These are phyloP conservation scores for Stentor coeruleus DNA, from an alignment of 73 alveolate species.

Conservation along the genomic window DNA sequence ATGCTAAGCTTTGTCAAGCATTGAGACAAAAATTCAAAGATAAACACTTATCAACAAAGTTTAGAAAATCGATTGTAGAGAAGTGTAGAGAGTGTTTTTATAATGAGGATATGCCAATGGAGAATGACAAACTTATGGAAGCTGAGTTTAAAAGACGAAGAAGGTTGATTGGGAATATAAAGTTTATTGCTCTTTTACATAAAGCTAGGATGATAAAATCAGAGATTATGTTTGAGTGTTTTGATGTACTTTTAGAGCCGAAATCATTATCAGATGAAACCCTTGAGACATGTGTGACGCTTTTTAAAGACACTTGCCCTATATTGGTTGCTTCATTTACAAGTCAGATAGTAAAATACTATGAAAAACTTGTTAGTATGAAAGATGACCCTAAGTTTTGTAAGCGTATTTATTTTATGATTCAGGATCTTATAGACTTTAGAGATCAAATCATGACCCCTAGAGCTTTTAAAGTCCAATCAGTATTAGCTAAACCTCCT, in stretches of 20 bases:
- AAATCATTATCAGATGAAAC: conserved; percentile 5
- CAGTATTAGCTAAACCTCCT: background rate
- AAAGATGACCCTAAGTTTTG: background rate
- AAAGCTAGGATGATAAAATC: conserved; percentile 4
- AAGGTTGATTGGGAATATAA: conserved; percentile 13
- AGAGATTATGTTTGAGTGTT: conserved; percentile 22
- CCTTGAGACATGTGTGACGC: background rate
- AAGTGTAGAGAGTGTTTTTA: conserved; percentile 24
- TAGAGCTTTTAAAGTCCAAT: background rate
- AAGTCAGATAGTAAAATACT: background rate
- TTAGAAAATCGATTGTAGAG: background rate
- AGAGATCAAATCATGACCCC: conserved; percentile 4
- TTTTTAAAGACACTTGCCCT: conserved; percentile 6
- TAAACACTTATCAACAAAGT: background rate
- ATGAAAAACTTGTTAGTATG: conserved; percentile 1
- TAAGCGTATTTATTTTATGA: conserved; percentile 3
- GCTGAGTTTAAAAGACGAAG: conserved; percentile 20
- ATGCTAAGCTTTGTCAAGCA: background rate
- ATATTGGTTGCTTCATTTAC: background rate
- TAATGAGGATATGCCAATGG: conserved; percentile 13
- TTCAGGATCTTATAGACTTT: conserved; percentile 5
- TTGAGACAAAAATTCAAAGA: conserved; percentile 22
- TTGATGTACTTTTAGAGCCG: background rate
- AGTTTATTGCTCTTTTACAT: background rate
- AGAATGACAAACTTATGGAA: conserved; percentile 4